Evolutionary conservation across 1,284 basidiomycete species (phyloP).

Genomic region (Sphagnurus paluster): DNA sequence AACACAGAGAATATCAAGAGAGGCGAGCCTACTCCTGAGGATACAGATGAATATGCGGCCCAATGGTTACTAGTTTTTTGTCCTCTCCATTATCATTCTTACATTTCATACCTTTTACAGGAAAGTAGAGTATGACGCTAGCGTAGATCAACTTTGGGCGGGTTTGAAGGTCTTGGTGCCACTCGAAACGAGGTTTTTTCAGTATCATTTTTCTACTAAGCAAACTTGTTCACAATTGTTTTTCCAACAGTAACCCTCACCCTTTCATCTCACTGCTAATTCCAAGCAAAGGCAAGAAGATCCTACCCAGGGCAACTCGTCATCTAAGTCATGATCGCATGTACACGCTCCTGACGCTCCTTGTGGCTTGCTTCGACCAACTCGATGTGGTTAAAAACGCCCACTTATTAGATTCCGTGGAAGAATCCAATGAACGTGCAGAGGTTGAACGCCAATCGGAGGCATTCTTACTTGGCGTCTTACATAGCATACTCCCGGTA

Average conservation of each 20-base stretch:
- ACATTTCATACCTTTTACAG: slow-evolving; percentile 34
- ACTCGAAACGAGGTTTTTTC: slow-evolving; percentile 76
- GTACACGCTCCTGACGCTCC: slow-evolving; percentile 86
- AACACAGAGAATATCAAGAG: slow-evolving; percentile 86
- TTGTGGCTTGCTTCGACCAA: slow-evolving; percentile 93
- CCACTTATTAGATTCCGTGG: slow-evolving; percentile 63
- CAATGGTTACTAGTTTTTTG: slow-evolving; percentile 50
- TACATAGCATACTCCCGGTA: slow-evolving; percentile 85
- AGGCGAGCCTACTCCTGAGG: slow-evolving; percentile 69
- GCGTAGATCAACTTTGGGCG: slow-evolving; percentile 79
- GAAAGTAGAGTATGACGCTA: slow-evolving; percentile 58
- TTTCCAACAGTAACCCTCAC: slow-evolving; percentile 93
- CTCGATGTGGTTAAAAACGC: slow-evolving; percentile 87
- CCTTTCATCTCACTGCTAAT: slow-evolving; percentile 94
- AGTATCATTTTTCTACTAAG: slow-evolving; percentile 1
- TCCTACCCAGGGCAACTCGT: slow-evolving; percentile 89
- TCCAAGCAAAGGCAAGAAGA: slow-evolving; percentile 90
- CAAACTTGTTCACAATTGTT: too few species aligned
- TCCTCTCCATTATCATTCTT: slow-evolving; percentile 5
- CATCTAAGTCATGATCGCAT: slow-evolving; percentile 81
- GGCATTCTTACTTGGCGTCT: slow-evolving; percentile 82
- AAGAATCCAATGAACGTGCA: slow-evolving; percentile 64
- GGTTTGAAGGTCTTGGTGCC: slow-evolving; percentile 87
- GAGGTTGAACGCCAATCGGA: slow-evolving; percentile 89
- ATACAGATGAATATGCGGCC: slow-evolving; percentile 45